Evolutionary conservation across 2,329 filamentous ascomycete genomes (phyloP), one percentile per base, ranked within the genome.

Genomic region (Neofusicoccum ribis): DNA sequence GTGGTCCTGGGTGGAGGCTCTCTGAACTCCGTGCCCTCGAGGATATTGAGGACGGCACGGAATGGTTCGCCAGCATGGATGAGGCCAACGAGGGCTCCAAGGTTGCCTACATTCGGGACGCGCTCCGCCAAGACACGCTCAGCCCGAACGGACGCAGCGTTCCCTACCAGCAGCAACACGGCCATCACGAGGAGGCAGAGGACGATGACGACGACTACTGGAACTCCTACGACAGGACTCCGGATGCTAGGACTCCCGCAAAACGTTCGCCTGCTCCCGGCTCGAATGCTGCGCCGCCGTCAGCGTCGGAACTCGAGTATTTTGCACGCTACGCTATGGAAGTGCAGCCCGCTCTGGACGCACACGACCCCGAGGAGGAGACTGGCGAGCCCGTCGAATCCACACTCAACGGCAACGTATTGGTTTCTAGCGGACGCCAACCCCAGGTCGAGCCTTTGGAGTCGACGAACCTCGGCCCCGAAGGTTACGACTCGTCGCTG

Each of bases 201-300:
- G 89, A 90, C 23, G 89, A 91, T 37, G 89, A 92, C 67, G 90
- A 91, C 69, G 89, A 88, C 70, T 94, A 94, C 76, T 94, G 91
- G 91, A 89, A 87, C 37, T 85, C 87, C 67, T 93, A 94, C 75
- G 90, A 92, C 74, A 85, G 86, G 31, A 91, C 89, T 3, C 89
- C 90, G 1, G 83, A 84, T 0, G 87, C 84, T 73, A 36, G 70
- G 17, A 78, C 78, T 14, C 77, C 77, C 6, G 77, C 81, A 23
- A 87, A 89, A 71, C 82, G 81, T 27, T 89, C 88, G 4, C 88
- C 89, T 3, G 88, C 85, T 12, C 89, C 89, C 1, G 64, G 76
- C 77, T 43, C 77, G 71, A 74, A 62, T 69, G 77, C 70, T 8
- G 74, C 77, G 71, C 74, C 69, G 66, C 77, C 69, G 34, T 74